Evolutionary conservation across 805 yeast genomes (phyloP).

Genomic region (Crinitomyces ghanaensis): DNA sequence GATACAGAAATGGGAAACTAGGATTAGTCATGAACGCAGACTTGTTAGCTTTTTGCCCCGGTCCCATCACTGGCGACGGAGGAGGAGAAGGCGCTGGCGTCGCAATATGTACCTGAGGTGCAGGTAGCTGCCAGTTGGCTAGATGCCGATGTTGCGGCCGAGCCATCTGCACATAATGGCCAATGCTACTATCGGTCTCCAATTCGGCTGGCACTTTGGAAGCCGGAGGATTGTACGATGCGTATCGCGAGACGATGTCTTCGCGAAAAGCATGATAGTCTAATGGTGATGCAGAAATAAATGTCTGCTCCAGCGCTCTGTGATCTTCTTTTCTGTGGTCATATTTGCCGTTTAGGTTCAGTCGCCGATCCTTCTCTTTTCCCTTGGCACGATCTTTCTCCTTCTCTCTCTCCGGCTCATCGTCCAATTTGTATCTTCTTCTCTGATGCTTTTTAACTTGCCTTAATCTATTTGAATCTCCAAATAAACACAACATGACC

Average conservation of each 20-base stretch:
- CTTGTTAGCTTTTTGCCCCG: slow-evolving; percentile 23
- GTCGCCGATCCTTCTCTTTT: no score
- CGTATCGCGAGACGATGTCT: slow-evolving; percentile 64
- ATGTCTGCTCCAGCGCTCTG: no score
- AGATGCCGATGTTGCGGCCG: slow-evolving; percentile 37
- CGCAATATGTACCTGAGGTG: slow-evolving; percentile 57
- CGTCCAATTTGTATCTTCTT: slow-evolving; percentile 30
- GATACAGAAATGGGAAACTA: slow-evolving; percentile 56
- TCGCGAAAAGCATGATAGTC: slow-evolving; percentile 75
- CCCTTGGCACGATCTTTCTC: no score
- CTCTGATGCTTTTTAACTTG: slow-evolving; percentile 38
- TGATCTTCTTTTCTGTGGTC: no score
- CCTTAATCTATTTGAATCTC: slow-evolving; percentile 34
- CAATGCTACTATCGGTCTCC: slow-evolving; percentile 42
- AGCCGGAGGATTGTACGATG: slow-evolving; percentile 48
- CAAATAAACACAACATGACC: slow-evolving; percentile 44
- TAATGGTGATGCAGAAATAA: slow-evolving; percentile 57
- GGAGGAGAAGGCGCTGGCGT: slow-evolving; percentile 87
- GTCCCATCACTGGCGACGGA: slow-evolving; percentile 33
- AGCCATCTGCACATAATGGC: slow-evolving; percentile 50
- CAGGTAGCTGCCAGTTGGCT: slow-evolving; percentile 35
- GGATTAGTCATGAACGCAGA: slow-evolving; percentile 50
- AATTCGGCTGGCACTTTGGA: slow-evolving; percentile 35
- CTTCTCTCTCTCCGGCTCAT: slow-evolving; percentile 18
- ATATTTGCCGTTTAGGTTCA: no score